These are phyloP conservation scores for Neonectria faginata DNA, from an alignment of 2,329 filamentous ascomycete species.

Conservation along the genomic window DNA sequence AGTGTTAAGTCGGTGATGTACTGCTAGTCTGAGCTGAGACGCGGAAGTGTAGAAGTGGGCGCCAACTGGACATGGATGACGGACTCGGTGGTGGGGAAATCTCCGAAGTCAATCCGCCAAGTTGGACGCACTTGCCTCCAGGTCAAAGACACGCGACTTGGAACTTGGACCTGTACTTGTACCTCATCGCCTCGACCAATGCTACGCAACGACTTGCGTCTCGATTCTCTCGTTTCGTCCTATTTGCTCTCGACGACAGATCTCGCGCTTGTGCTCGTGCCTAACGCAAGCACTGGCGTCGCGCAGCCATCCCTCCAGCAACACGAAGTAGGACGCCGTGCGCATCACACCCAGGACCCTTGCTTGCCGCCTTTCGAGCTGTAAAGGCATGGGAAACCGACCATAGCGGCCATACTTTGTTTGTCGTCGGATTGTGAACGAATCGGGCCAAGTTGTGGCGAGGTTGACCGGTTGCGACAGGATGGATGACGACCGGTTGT, in stretches of 20 bases:
- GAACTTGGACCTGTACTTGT: neutral
- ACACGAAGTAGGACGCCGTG: neutral
- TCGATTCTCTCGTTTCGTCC: neutral
- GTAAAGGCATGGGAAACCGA: neutral
- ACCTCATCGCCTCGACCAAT: neutral
- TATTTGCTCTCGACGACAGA: neutral
- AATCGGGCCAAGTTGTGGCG: slow-evolving; percentile 6
- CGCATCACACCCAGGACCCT: neutral
- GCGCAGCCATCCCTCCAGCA: neutral
- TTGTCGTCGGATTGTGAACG: neutral
- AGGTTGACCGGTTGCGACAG: slow-evolving; percentile 24
- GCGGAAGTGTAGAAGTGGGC: neutral
- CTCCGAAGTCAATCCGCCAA: slow-evolving; percentile 25
- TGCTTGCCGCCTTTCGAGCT: neutral
- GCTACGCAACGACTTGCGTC: neutral
- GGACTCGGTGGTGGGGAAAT: slow-evolving; percentile 15
- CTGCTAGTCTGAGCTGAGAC: neutral
- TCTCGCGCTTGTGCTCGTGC: neutral
- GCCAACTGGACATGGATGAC: neutral
- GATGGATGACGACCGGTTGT: slow-evolving; percentile 42
- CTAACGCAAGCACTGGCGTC: neutral
- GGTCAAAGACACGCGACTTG: slow-evolving; percentile 9
- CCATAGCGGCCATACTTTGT: neutral
- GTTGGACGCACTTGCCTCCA: slow-evolving; percentile 2
- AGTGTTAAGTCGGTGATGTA: slow-evolving; percentile 4